Percentiles rank a stretch among this genome's conserved stretches.
These are phyloP conservation scores for Thielaviopsis euricoi DNA, from an alignment of 2,329 filamentous ascomycete species.

Conservation along the genomic window DNA sequence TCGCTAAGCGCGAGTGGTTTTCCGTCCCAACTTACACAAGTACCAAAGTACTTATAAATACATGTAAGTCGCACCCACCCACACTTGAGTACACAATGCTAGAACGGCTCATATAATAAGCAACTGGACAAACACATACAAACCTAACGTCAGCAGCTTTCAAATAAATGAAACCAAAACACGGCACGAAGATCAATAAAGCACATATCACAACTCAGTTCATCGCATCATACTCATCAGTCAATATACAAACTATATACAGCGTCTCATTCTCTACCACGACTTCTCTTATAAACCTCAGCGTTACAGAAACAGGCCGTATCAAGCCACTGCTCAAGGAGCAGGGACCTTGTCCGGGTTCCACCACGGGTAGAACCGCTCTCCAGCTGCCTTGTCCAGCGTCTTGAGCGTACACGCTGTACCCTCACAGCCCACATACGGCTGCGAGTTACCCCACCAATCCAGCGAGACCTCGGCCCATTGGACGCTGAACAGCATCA, in stretches of 20 bases:
- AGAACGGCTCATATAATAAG: too few species aligned
- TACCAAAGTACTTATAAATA: too few species aligned
- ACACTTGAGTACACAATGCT: too few species aligned
- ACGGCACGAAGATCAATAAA: background rate
- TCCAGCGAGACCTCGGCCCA: constrained; percentile 21
- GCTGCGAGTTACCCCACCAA: constrained; percentile 29
- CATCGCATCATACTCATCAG: background rate
- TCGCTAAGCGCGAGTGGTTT: too few species aligned
- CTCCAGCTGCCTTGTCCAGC: constrained; percentile 16
- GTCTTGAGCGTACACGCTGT: constrained; percentile 14
- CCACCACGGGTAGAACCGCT: constrained; percentile 25
- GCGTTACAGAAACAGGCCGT: background rate
- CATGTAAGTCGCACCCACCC: too few species aligned
- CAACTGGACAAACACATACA: too few species aligned
- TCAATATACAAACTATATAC: background rate
- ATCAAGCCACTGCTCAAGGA: constrained; percentile 4
- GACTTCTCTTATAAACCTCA: background rate
- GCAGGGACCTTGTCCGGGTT: constrained; percentile 13
- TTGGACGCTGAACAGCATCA: constrained; percentile 32
- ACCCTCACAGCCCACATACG: constrained; percentile 15
- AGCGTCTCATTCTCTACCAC: background rate
- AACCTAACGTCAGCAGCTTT: background rate
- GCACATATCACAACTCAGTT: background rate
- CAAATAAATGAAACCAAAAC: too few species aligned
- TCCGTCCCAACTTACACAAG: too few species aligned